Conservation (phyloP, 352 stramenopile species). For the Achlya hypogyna region DNA sequence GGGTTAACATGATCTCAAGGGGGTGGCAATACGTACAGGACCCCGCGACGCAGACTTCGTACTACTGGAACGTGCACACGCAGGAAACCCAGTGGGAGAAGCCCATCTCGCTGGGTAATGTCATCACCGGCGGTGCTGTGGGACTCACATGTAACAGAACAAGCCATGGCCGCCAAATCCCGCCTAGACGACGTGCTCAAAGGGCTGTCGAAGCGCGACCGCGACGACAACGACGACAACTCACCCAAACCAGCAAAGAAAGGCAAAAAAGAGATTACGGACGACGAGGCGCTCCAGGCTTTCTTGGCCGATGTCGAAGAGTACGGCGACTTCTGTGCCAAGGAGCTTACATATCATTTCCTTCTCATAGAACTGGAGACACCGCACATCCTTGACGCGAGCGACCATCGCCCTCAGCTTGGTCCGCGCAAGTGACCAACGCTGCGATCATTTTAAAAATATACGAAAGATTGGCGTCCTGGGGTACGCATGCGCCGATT, state of each 20-base stretch:
- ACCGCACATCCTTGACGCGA: no score
- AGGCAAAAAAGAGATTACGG: background rate
- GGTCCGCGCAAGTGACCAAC: no score
- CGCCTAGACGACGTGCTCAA: constrained; percentile 51
- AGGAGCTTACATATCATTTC: background rate
- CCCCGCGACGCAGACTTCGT: constrained; percentile 38
- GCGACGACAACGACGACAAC: background rate
- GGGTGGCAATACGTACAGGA: constrained; percentile 58
- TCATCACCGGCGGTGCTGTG: background rate
- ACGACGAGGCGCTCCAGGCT: background rate
- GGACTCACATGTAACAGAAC: constrained; percentile 21
- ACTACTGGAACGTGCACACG: constrained; percentile 70
- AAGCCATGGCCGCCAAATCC: constrained; percentile 51
- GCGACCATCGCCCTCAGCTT: no score
- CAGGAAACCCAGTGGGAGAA: constrained; percentile 67
- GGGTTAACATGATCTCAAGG: constrained; percentile 27
- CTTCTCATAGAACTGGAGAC: no score
- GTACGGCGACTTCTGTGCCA: background rate
- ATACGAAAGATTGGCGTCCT: no score
- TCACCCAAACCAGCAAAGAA: background rate
- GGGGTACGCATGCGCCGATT: no score
- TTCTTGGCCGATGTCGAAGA: background rate
- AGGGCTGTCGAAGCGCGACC: background rate
- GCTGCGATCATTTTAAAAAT: no score
- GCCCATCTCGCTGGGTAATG: constrained; percentile 45